Evolutionary conservation across 352 stramenopile species (phyloP), one percentile per base, ranked within the genome.

Genomic region (Phytophthora palmivora): DNA sequence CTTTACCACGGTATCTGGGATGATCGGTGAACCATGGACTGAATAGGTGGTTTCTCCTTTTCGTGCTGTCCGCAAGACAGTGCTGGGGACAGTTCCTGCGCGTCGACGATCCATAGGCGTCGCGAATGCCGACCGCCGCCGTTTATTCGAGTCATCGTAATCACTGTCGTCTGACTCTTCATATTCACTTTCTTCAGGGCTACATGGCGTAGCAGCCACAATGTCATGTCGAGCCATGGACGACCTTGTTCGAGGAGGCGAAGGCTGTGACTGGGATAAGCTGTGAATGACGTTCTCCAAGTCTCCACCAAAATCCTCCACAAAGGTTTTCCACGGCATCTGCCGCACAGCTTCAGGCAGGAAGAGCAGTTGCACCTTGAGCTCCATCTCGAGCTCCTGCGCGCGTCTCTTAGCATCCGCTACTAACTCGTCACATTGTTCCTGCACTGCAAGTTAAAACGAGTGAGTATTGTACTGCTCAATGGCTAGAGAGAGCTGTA

Each of bases 301-400:
- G 53, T 83, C 82, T 37, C 85, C 85, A 34, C 77, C 80, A 64
- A 88, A 92, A 60, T 92, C 81, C n/a, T 85, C 77, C 37, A 83
- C 87, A 58, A 94, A 91, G 36, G 77, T 91, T 61, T 87, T 88
- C 83, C 83, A 92, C 12, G 82, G 72, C 83, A 94, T 91, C 54
- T 77, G 70, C 21, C 81, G 83, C 62, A 94, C 83, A 5, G 80
- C 72, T 47, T 90, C 76, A 16, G 85, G 85, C 14, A 94, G 56
- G 30, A 75, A 89, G 54, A 92, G 74, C 67, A 94, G 71, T 72
- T 94, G 81, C 64, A 94, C 76, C 32, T 90, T 89, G 28, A 94
- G 73, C 55, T 92, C 83, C 74, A 89, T 84, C 52, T 79, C 63
- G 22, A 94, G 67, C 26, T 94, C 85, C 28, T 82, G 68, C 11